Conservation (phyloP, 805 yeast genomes). For the Zygosaccharomyces bisporus region DNA sequence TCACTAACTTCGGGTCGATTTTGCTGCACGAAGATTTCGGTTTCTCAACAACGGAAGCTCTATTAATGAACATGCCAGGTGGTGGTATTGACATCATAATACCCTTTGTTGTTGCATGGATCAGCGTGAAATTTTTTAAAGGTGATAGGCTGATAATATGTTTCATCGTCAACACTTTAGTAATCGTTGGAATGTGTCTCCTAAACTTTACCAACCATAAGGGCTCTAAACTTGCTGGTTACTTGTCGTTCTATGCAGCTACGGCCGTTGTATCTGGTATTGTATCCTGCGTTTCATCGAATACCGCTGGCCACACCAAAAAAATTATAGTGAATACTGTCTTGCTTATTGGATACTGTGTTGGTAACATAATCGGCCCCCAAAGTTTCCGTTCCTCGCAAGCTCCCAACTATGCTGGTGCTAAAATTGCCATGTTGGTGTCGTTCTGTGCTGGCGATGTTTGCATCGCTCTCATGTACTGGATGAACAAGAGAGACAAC, state of each 20-base stretch:
- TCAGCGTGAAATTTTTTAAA: constrained; percentile 6
- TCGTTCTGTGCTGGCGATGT: constrained; percentile 4
- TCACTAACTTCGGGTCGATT: constrained; percentile 43
- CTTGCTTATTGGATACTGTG: constrained; percentile 2
- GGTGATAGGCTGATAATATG: constrained; percentile 6
- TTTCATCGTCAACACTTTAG: constrained; percentile 6
- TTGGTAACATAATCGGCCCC: constrained; percentile 41
- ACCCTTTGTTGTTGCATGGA: constrained; percentile 10
- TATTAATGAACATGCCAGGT: constrained; percentile 38
- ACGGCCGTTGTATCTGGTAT: constrained; percentile 7
- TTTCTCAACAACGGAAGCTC: constrained; percentile 31
- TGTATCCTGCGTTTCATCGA: constrained; percentile 8
- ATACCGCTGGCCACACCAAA: constrained; percentile 47
- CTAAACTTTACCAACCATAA: constrained; percentile 33
- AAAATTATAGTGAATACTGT: constrained; percentile 3
- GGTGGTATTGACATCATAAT: constrained; percentile 31
- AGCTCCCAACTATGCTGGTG: constrained; percentile 45
- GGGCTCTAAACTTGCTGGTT: constrained; percentile 26
- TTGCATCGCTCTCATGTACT: constrained; percentile 4
- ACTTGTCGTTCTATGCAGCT: constrained; percentile 9
- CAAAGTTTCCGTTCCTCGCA: constrained; percentile 43
- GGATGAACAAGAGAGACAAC: constrained; percentile 8
- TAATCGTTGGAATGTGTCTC: constrained; percentile 24
- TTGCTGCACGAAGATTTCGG: constrained; percentile 38
- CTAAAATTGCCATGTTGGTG: constrained; percentile 25